These are phyloP conservation scores for Exserohilum turcica DNA, from an alignment of 2,329 filamentous ascomycete genomes.

Conservation along the genomic window DNA sequence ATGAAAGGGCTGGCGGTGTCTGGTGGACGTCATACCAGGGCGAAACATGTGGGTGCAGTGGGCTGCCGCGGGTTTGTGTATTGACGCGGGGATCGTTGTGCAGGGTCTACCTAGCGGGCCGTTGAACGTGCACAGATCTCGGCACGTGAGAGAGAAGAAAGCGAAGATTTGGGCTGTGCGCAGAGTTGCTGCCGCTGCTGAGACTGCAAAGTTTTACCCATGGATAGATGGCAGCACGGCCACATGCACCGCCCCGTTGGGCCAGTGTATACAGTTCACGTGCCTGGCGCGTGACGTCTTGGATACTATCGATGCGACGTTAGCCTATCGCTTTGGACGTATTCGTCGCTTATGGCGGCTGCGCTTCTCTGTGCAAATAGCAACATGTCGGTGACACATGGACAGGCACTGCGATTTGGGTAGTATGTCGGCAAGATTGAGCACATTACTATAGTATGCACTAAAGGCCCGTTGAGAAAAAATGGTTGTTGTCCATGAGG, in stretches of 20 bases:
- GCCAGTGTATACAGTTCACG: not conserved
- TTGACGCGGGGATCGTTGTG: not conserved
- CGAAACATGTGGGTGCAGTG: constrained; percentile 1
- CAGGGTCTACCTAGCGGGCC: not conserved
- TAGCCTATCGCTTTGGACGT: not conserved
- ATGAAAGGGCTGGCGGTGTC: not conserved
- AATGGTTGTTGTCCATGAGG: not conserved
- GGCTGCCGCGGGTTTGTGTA: constrained; percentile 1
- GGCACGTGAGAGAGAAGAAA: not conserved
- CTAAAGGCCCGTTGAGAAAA: not conserved
- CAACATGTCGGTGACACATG: not conserved
- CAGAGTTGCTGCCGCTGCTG: too few relatives aligned
- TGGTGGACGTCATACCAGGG: not conserved
- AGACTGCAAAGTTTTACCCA: too few relatives aligned
- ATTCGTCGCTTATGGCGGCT: not conserved
- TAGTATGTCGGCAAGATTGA: not conserved
- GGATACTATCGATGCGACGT: not conserved
- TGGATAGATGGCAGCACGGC: not conserved
- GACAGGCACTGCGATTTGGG: not conserved
- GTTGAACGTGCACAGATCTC: not conserved
- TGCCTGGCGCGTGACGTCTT: not conserved
- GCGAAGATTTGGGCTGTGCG: not conserved
- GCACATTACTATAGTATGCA: not conserved
- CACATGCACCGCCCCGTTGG: not conserved
- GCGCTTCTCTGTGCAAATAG: not conserved